Evolutionary conservation across 2,329 filamentous ascomycete species (phyloP).

Genomic region (Pyrenophora tritici-repentis): DNA sequence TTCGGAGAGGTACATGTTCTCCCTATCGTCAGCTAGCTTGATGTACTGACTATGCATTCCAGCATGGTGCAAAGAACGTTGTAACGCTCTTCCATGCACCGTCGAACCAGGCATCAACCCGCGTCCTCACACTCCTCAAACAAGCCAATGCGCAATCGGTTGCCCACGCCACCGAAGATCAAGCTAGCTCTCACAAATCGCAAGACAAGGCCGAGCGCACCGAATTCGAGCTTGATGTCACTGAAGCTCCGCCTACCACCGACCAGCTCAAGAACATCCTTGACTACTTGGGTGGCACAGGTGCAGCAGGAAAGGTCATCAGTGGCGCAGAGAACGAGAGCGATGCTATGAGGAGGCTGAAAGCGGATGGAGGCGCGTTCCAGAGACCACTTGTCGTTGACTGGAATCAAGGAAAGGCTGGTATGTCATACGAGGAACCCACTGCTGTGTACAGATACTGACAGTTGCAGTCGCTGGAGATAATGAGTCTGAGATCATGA

Average conservation of each 20-base stretch:
- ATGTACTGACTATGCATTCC: slow-evolving; percentile 19
- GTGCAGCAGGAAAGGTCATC: slow-evolving; percentile 68
- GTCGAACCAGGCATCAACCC: slow-evolving; percentile 70
- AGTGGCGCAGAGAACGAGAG: slow-evolving; percentile 72
- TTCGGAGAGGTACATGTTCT: slow-evolving; percentile 52
- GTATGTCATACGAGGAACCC: slow-evolving; percentile 45
- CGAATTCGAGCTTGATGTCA: slow-evolving; percentile 86
- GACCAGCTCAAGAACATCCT: slow-evolving; percentile 85
- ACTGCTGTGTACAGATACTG: slow-evolving; percentile 6
- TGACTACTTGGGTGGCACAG: slow-evolving; percentile 71
- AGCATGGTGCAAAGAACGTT: slow-evolving; percentile 68
- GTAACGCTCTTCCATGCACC: slow-evolving; percentile 96
- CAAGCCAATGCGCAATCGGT: slow-evolving; percentile 73
- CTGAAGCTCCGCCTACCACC: slow-evolving; percentile 76
- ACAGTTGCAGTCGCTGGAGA: slow-evolving; percentile 64
- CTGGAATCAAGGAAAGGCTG: slow-evolving; percentile 87
- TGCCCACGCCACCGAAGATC: slow-evolving; percentile 72
- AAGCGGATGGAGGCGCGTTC: slow-evolving; percentile 70
- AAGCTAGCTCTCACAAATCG: slow-evolving; percentile 68
- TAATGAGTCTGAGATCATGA: slow-evolving; percentile 86
- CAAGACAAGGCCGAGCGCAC: slow-evolving; percentile 65
- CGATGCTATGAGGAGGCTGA: slow-evolving; percentile 81
- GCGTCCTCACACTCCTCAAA: slow-evolving; percentile 77
- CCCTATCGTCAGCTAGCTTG: neutral
- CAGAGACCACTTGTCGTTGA: slow-evolving; percentile 85